phyloP scores from a whole-genome alignment of 192 early-diverging fungal species.

The Umbelopsis vinacea region DNA sequence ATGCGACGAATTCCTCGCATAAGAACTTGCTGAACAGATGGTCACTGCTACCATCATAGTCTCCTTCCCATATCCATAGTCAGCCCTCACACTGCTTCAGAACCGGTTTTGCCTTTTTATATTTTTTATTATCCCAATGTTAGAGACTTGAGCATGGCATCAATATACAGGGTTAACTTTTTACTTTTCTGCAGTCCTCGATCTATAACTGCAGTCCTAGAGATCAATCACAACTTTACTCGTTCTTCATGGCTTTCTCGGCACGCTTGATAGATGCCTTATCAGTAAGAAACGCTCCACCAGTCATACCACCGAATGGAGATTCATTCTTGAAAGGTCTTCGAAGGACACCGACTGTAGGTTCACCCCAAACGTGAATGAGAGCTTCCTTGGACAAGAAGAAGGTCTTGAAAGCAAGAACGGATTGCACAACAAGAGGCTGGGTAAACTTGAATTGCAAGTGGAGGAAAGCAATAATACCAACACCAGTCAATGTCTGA shows the following conservation, averaged over 20 bases:
- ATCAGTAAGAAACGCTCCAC: slow-evolving; percentile 52
- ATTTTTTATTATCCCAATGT: no score
- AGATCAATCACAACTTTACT: slow-evolving; percentile 21
- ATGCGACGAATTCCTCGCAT: no score
- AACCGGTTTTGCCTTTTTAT: no score
- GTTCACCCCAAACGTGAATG: slow-evolving; percentile 78
- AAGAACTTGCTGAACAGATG: no score
- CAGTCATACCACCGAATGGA: slow-evolving; percentile 66
- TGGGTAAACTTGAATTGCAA: slow-evolving; percentile 88
- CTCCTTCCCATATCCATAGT: no score
- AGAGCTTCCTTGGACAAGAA: slow-evolving; percentile 73
- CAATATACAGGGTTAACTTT: no score
- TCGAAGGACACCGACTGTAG: slow-evolving; percentile 75
- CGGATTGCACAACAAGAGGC: slow-evolving; percentile 85
- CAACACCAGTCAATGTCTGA: slow-evolving; percentile 69
- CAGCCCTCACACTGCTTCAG: no score
- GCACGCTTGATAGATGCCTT: slow-evolving; percentile 61
- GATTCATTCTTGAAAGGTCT: slow-evolving; percentile 83
- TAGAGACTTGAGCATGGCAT: no score
- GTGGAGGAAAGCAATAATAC: slow-evolving; percentile 79
- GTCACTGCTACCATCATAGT: no score
- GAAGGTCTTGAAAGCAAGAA: slow-evolving; percentile 77
- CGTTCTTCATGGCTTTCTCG: slow-evolving; percentile 48
- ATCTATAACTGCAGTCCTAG: background rate
- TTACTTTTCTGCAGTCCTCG: background rate